phyloP scores from a whole-genome alignment of 257 asterid genomes.

The Nicotiana otophora region DNA sequence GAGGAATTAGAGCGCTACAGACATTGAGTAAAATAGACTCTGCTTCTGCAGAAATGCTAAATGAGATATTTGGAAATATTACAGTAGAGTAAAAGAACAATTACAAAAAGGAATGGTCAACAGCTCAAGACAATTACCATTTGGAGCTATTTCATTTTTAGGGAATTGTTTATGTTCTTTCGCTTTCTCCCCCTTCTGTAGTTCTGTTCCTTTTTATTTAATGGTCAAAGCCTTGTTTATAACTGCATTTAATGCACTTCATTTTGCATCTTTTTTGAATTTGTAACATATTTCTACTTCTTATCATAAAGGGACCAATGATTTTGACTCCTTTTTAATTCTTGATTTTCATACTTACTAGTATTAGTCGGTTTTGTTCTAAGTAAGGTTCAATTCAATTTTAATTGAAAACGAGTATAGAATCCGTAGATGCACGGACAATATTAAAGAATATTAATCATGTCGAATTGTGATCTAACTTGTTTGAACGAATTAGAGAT shows the following conservation, averaged over 20 bases:
- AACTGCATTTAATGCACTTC: background rate
- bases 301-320: background rate
- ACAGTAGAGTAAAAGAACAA: background rate
- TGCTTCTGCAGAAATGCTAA: background rate
- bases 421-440: too few species aligned
- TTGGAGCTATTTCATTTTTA: background rate
- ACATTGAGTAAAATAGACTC: background rate
- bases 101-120: constrained; percentile 4
- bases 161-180: constrained; percentile 1
- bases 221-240: background rate
- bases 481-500: too few species aligned
- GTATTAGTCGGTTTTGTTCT: background rate
- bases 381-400: background rate
- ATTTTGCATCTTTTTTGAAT: background rate
- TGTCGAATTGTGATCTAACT: too few species aligned
- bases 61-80: background rate
- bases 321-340: background rate
- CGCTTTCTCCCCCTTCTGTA: background rate
- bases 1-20: background rate
- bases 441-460: too few species aligned
- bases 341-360: background rate
- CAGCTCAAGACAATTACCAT: background rate
- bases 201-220: background rate
- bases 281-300: background rate
- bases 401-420: too few species aligned